Percentiles rank a stretch among this genome's conserved stretches.
Conservation (phyloP, 768 basidiomycete genomes). For the Suillus placidus region DNA sequence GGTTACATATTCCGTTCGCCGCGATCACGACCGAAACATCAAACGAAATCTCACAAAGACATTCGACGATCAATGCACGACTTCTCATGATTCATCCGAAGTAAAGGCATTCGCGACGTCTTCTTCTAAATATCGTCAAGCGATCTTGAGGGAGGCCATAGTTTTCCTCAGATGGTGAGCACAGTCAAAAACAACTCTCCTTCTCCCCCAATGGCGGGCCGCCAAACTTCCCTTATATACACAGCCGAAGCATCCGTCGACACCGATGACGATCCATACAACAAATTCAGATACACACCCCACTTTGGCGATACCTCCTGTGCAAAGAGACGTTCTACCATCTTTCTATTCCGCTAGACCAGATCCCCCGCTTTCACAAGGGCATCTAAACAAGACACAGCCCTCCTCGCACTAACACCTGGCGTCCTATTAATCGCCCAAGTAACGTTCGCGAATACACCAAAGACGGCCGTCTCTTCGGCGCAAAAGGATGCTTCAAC, state of each 20-base stretch:
- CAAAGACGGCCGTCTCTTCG: slow-evolving; percentile 58
- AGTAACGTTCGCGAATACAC: slow-evolving; percentile 57
- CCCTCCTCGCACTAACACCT: slow-evolving; percentile 18
- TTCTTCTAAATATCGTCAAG: slow-evolving; percentile 43
- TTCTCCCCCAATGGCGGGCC: slow-evolving; percentile 61
- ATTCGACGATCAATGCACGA: slow-evolving; percentile 16
- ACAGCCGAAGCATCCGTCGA: slow-evolving; percentile 54
- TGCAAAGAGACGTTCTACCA: slow-evolving; percentile 51
- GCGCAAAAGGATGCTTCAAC: slow-evolving; percentile 62
- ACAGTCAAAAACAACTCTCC: slow-evolving; percentile 27
- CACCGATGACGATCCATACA: slow-evolving; percentile 28
- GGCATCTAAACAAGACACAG: slow-evolving; percentile 4
- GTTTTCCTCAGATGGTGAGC: slow-evolving; percentile 64
- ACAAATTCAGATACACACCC: slow-evolving; percentile 58
- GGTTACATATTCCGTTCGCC: slow-evolving; percentile 46
- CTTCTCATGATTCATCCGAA: slow-evolving; percentile 32
- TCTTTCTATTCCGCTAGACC: slow-evolving; percentile 58
- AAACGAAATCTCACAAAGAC: slow-evolving; percentile 49
- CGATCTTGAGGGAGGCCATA: slow-evolving; percentile 44
- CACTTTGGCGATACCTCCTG: slow-evolving; percentile 63
- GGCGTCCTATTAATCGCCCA: slow-evolving; percentile 56
- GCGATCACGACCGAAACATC: slow-evolving; percentile 53
- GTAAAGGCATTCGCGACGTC: slow-evolving; percentile 46
- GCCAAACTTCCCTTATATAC: slow-evolving; percentile 57
- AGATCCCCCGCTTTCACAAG: neutral